Base-by-base conservation (phyloP, 2,329 filamentous ascomycete genomes). In the Nectriaceae sp. region DNA sequence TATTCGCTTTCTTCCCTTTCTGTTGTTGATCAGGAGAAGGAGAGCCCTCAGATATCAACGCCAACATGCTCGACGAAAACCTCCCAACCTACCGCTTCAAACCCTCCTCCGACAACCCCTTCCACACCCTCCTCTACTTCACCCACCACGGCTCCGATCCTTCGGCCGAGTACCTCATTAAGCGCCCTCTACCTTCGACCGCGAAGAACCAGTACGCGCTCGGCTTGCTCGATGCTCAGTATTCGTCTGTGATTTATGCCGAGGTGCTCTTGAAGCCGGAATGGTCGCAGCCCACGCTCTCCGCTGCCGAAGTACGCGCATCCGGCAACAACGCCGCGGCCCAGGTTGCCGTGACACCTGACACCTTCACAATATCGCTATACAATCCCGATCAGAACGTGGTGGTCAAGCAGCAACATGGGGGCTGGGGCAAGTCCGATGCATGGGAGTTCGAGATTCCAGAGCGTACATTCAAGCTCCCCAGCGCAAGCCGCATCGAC, bases 361-460 rank as follows among this genome's bases (percentile, higher is more conserved):
- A 86, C 47, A 77, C 83, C 44, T 96, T 97, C 67, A 78, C 80
- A n/a, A 79, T 97, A 33, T 87, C 93, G 61, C 84, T 99, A 3
- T 97, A 97, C 76, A 94, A 96, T 66, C 94, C 94, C 0, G 93
- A 97, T 66, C 90, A 94, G 69, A 80, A 88, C 59, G 76, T 97
- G 18, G 61, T 76, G 1, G 80, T 97, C 29, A 84, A 80, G 59
- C 81, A 85, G 61, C 83, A 88, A 58, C 79, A 85, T 35, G 87
- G 88, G 26, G 85, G 86, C 52, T 96, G 91, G 87, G 91, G 87
- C 53, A 87, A 84, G 51, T 85, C 84, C 13, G 84, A 90, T 44
- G 82, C 83, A 45, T 99, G 93, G 87, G 90, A 94, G 55, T 97
- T 99, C 70, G 89, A 93, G 68, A 85, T 99, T 71, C 94, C 94